A percentile compares a stretch with the other conserved stretches of the same genome.
Evolutionary conservation across 75 land plant genomes (phyloP).

Genomic region (Larix kaempferi): DNA sequence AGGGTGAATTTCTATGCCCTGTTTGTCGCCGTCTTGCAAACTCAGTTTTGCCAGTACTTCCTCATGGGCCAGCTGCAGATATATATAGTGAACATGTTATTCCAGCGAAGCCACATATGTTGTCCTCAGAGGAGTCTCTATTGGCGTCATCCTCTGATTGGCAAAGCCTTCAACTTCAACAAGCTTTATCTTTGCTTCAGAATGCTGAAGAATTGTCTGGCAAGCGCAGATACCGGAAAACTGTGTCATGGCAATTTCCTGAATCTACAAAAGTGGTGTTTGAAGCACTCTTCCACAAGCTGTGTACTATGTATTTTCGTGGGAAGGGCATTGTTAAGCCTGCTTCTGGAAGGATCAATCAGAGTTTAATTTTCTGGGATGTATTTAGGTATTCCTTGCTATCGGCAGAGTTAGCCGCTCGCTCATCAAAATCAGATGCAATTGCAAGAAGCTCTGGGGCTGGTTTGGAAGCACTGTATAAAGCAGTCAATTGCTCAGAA

Average conservation of each 20-base stretch:
- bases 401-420: slow-evolving; percentile 86
- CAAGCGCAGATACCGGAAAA: slow-evolving; percentile 36
- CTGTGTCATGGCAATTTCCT: slow-evolving; percentile 26
- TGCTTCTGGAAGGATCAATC: slow-evolving; percentile 43
- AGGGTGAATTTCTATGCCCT: slow-evolving; percentile 98
- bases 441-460: slow-evolving; percentile 8
- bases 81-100: neutral
- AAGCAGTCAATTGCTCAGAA: slow-evolving; percentile 47
- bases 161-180: slow-evolving; percentile 21
- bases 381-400: slow-evolving; percentile 83
- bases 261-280: slow-evolving; percentile 33
- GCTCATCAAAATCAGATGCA: slow-evolving; percentile 30
- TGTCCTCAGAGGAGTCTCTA: neutral
- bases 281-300: slow-evolving; percentile 37
- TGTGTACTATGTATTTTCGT: slow-evolving; percentile 58
- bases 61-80: slow-evolving; percentile 10
- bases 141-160: slow-evolving; percentile 7
- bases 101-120: neutral
- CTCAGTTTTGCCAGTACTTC: slow-evolving; percentile 73
- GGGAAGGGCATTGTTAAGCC: slow-evolving; percentile 24
- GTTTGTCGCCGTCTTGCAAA: slow-evolving; percentile 89
- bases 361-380: slow-evolving; percentile 81
- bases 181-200: slow-evolving; percentile 57
- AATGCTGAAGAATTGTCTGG: slow-evolving; percentile 54
- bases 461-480: slow-evolving; percentile 39